Evolutionary conservation across 2,329 filamentous ascomycete species (phyloP).

Genomic region (Pseudohalonectria lignicola): DNA sequence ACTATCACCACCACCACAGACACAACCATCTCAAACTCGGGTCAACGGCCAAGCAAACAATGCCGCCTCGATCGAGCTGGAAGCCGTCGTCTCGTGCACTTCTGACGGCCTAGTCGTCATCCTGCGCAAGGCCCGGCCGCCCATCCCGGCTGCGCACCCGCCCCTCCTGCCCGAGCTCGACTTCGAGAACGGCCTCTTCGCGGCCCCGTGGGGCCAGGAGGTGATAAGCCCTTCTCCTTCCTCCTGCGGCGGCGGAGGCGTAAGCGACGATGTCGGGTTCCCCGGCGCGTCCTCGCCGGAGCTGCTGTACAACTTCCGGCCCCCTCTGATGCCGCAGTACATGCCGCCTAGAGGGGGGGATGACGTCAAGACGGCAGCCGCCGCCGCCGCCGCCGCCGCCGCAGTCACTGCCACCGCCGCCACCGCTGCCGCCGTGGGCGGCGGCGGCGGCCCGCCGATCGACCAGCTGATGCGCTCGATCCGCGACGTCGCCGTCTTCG

Average conservation of each 20-base stretch:
- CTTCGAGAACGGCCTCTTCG: constrained; percentile 56
- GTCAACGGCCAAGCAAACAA: background rate
- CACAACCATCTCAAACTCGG: background rate
- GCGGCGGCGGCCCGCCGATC: constrained; percentile 43
- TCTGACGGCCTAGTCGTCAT: constrained; percentile 81
- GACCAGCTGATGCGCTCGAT: constrained; percentile 69
- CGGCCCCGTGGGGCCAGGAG: constrained; percentile 67
- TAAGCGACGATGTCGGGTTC: no score
- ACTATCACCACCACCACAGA: no score
- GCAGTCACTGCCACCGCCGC: no score
- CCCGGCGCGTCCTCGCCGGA: constrained; percentile 30
- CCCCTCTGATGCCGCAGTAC: constrained; percentile 29
- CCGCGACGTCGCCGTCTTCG: constrained; percentile 77
- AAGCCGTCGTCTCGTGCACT: constrained; percentile 85
- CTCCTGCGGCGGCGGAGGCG: no score
- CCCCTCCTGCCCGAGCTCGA: constrained; percentile 33
- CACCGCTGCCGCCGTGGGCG: no score
- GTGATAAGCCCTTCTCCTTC: constrained; percentile 49
- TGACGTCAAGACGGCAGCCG: constrained; percentile 29
- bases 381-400: no score
- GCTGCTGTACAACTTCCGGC: constrained; percentile 30
- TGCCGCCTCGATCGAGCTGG: constrained; percentile 50
- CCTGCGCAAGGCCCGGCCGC: constrained; percentile 60
- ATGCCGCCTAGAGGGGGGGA: constrained; percentile 33
- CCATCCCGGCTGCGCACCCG: constrained; percentile 48